Conservation (phyloP, 2,329 filamentous ascomycete species). For the Chalara sp. region DNA sequence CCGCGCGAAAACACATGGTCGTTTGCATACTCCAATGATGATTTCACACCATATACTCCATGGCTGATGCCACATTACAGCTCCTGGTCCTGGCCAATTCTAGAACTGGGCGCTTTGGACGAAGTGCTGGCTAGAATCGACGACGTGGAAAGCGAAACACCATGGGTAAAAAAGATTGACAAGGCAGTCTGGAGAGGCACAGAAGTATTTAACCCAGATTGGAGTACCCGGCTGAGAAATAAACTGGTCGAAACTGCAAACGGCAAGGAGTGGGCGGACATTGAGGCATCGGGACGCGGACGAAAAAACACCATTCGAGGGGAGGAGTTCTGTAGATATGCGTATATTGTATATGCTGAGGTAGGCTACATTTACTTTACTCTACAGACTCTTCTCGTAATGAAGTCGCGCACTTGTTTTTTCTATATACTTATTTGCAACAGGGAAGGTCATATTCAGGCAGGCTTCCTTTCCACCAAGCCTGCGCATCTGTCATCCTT, state of each 20-base stretch:
- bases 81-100: conserved; percentile 45
- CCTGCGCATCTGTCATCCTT: conserved; percentile 41
- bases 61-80: conserved; percentile 51
- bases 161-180: conserved; percentile 31
- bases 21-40: conserved; percentile 39
- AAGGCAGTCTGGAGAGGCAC: conserved; percentile 46
- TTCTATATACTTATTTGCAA: too few species aligned
- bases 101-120: conserved; percentile 39
- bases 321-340: conserved; percentile 44
- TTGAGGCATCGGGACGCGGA: conserved; percentile 30
- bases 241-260: conserved; percentile 18
- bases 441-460: conserved; percentile 44
- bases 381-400: too few species aligned
- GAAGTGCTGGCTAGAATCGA: conserved; percentile 33
- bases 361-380: conserved; percentile 5
- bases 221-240: conserved; percentile 17
- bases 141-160: conserved; percentile 27
- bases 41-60: conserved; percentile 27
- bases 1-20: conserved; percentile 37
- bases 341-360: conserved; percentile 46
- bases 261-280: conserved; percentile 40
- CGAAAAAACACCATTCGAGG: conserved; percentile 41
- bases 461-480: conserved; percentile 43
- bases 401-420: too few species aligned
- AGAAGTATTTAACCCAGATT: conserved; percentile 35